These are phyloP conservation scores for Cotoneaster glaucophyllus DNA, from an alignment of 306 rosid species.

Conservation along the genomic window DNA sequence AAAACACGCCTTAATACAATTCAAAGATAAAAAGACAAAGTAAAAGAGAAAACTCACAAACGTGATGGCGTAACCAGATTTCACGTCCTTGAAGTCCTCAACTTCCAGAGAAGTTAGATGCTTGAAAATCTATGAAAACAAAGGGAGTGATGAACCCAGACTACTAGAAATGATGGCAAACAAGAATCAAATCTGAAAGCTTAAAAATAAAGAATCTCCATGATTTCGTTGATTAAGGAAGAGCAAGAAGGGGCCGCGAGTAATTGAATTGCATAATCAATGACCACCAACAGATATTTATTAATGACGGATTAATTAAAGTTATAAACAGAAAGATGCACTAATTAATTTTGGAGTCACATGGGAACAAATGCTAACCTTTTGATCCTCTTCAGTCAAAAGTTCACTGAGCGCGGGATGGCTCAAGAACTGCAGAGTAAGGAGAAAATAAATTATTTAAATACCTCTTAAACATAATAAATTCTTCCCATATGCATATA, in stretches of 20 bases:
- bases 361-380: conserved; percentile 35
- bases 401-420: conserved; percentile 73
- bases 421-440: conserved; percentile 52
- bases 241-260: not conserved
- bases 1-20: not conserved
- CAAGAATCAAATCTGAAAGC: not conserved
- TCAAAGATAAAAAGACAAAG: not conserved
- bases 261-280: not conserved
- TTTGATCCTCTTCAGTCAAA: conserved; percentile 78
- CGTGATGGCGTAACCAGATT: conserved; percentile 75
- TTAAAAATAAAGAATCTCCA: not conserved
- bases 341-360: not conserved
- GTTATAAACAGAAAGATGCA: not conserved
- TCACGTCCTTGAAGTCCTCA: conserved; percentile 80
- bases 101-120: conserved; percentile 78
- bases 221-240: not conserved
- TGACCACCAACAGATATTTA: not conserved
- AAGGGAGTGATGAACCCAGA: not conserved
- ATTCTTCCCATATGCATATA: not conserved
- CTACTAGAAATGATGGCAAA: not conserved
- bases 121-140: conserved; percentile 64
- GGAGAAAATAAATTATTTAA: not conserved
- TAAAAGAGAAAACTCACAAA: conserved; percentile 54
- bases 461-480: not conserved
- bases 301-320: not conserved